These are phyloP conservation scores for Clavariopsis aquatica DNA, from an alignment of 495 filamentous ascomycete genomes.

Conservation along the genomic window DNA sequence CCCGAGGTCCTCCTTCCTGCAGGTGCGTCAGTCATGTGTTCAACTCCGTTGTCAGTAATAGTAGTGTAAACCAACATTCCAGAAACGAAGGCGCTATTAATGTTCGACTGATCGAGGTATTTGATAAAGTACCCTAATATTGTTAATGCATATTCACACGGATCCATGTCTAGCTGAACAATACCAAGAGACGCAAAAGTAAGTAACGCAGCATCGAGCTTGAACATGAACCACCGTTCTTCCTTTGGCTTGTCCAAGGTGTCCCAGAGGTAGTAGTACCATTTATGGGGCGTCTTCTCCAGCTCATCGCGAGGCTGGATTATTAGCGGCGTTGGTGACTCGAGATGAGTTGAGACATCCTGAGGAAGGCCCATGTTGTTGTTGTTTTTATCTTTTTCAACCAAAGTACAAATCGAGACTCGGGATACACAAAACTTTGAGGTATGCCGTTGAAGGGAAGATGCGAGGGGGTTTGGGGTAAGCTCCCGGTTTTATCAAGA, in stretches of 20 bases:
- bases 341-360: not conserved
- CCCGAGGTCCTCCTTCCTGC: slow-evolving; percentile 38
- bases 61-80: slow-evolving; percentile 27
- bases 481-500: not conserved
- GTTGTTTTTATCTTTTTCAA: not conserved
- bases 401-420: not conserved
- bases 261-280: slow-evolving; percentile 32
- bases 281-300: slow-evolving; percentile 10
- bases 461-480: not conserved
- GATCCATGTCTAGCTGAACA: not conserved
- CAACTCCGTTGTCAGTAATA: not conserved
- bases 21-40: not conserved
- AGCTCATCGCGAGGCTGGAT: not conserved
- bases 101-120: slow-evolving; percentile 59
- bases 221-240: slow-evolving; percentile 36
- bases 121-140: slow-evolving; percentile 57
- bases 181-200: slow-evolving; percentile 31
- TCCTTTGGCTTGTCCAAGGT: slow-evolving; percentile 32
- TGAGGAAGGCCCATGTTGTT: not conserved
- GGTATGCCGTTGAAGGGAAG: too few species aligned
- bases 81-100: slow-evolving; percentile 58
- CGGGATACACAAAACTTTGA: too few species aligned
- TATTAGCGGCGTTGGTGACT: not conserved
- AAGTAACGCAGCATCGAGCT: slow-evolving; percentile 36
- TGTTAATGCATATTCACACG: not conserved